Conservation (phyloP, 257 asterid species). For the Nicotiana sylvestris region DNA sequence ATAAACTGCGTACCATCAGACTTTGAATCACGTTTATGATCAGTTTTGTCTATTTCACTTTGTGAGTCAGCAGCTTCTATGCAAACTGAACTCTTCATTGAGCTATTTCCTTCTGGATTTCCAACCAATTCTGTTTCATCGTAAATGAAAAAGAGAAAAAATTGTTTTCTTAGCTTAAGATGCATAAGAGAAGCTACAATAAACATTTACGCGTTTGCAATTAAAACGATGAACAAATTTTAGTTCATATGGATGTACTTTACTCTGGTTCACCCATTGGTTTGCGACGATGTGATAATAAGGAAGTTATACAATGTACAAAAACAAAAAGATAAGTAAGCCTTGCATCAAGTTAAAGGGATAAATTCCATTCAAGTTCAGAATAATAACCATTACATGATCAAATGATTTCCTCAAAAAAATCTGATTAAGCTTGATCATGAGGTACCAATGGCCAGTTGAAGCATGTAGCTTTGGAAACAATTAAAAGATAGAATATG, state of each 20-base stretch:
- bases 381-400: background rate
- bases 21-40: conserved; percentile 24
- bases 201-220: background rate
- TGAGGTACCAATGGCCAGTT: background rate
- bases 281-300: background rate
- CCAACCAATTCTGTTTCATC: conserved; percentile 32
- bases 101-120: conserved; percentile 41
- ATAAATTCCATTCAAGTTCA: background rate
- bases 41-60: conserved; percentile 29
- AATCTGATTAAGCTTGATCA: background rate
- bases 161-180: background rate
- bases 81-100: conserved; percentile 28
- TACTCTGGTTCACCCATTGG: background rate
- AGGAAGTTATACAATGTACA: conserved; percentile 5
- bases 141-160: conserved; percentile 17
- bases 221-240: background rate
- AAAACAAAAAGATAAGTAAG: background rate
- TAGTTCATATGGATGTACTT: background rate
- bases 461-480: background rate
- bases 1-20: conserved; percentile 19
- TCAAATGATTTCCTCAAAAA: background rate
- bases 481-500: background rate
- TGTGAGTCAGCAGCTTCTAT: conserved; percentile 32
- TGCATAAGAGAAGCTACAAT: background rate
- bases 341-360: background rate